Conservation (phyloP, 1,139 yeast genomes). For the Candida frijolesensis region DNA sequence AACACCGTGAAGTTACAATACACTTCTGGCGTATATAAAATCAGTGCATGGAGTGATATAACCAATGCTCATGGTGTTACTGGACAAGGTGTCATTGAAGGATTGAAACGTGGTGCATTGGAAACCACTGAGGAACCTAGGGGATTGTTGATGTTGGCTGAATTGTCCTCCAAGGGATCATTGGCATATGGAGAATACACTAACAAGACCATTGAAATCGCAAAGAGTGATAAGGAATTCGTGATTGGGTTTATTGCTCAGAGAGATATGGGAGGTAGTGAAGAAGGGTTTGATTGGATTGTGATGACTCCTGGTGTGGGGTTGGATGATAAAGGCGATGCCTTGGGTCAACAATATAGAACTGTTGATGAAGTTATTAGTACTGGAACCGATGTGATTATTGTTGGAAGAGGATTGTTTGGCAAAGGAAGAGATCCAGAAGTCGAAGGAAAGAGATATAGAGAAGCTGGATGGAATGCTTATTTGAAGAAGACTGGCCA, state of each 20-base stretch:
- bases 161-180: conserved; percentile 90
- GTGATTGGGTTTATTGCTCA: conserved; percentile 98
- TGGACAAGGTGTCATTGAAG: conserved; percentile 90
- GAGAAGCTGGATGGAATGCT: conserved; percentile 94
- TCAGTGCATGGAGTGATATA: conserved; percentile 93
- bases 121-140: conserved; percentile 76
- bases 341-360: conserved; percentile 94
- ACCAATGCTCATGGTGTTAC: conserved; percentile 98
- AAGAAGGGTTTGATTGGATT: conserved; percentile 90
- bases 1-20: conserved; percentile 95
- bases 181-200: conserved; percentile 93
- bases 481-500: conserved; percentile 51
- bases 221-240: conserved; percentile 81
- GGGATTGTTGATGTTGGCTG: conserved; percentile 94
- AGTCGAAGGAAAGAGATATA: conserved; percentile 84
- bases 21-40: conserved; percentile 83
- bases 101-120: conserved; percentile 78
- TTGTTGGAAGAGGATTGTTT: conserved; percentile 95
- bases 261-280: conserved; percentile 78
- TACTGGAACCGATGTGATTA: conserved; percentile 89
- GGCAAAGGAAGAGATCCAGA: conserved; percentile 95
- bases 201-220: conserved; percentile 82
- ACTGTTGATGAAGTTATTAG: conserved; percentile 82
- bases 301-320: conserved; percentile 99
- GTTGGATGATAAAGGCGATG: conserved; percentile 93